Percentiles rank a stretch among this genome's conserved stretches.
Conservation (phyloP, 768 basidiomycete species). For the Lentinula guzmanii region DNA sequence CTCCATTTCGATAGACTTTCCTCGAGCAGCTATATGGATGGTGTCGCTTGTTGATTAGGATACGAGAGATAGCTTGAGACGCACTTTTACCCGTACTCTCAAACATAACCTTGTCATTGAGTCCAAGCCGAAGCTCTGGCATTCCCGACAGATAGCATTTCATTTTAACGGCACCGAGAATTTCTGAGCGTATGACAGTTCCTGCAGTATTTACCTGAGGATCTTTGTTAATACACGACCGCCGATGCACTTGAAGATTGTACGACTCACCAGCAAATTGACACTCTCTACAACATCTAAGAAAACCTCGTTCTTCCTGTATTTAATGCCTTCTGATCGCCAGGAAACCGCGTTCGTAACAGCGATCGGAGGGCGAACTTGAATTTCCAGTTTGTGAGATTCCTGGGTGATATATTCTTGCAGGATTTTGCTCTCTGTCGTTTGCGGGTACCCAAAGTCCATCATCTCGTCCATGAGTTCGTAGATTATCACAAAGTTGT, state of each 20-base stretch:
- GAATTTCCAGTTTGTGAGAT: constrained; percentile 93
- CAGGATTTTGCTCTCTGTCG: constrained; percentile 97
- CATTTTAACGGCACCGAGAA: constrained; percentile 99
- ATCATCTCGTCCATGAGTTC: constrained; percentile 99
- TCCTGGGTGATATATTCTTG: constrained; percentile 99
- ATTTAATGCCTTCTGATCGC: constrained; percentile 95
- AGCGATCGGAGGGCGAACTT: constrained; percentile 89
- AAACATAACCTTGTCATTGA: constrained; percentile 99
- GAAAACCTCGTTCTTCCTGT: constrained; percentile 99
- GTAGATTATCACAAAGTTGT: constrained; percentile 99
- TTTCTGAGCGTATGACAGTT: constrained; percentile 95
- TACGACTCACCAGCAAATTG: constrained; percentile 74
- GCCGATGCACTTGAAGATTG: neutral
- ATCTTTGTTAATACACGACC: neutral
- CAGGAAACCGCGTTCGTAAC: constrained; percentile 99
- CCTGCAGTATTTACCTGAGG: constrained; percentile 90
- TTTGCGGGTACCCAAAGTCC: constrained; percentile 99
- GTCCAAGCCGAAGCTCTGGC: constrained; percentile 91
- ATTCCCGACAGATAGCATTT: constrained; percentile 99
- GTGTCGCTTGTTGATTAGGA: neutral
- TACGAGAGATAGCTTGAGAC: constrained; percentile 20
- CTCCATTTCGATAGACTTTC: constrained; percentile 99
- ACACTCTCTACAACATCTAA: constrained; percentile 97
- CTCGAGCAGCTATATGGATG: constrained; percentile 62
- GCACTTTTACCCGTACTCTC: constrained; percentile 92